A percentile compares a stretch with the other conserved stretches of the same genome.
phyloP scores from a whole-genome alignment of 257 asterid genomes.

The Coffea canephora region DNA sequence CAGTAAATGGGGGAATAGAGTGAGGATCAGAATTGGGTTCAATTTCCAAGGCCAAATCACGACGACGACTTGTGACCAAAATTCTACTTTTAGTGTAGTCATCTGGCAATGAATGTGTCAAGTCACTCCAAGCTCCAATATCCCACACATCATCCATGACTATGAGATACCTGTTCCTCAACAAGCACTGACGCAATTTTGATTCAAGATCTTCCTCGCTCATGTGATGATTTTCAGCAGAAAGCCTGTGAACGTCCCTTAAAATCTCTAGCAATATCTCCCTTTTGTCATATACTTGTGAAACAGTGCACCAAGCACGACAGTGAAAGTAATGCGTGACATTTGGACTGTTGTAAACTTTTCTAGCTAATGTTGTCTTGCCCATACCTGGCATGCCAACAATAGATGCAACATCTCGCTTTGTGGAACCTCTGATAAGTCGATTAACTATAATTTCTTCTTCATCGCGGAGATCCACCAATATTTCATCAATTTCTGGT shows the following conservation, averaged over 20 bases:
- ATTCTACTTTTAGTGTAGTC: background rate
- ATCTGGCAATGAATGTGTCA: slow-evolving; percentile 1
- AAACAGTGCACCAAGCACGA: slow-evolving; percentile 7
- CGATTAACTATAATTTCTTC: background rate
- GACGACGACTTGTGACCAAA: background rate
- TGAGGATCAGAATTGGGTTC: background rate
- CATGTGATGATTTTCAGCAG: background rate
- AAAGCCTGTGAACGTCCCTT: background rate
- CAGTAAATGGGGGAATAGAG: background rate
- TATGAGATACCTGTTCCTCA: slow-evolving; percentile 9
- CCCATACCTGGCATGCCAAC: slow-evolving; percentile 17
- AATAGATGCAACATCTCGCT: slow-evolving; percentile 1
- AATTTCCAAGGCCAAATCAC: background rate
- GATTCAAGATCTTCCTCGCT: background rate
- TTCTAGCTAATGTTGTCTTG: slow-evolving; percentile 12
- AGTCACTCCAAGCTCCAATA: slow-evolving; percentile 1
- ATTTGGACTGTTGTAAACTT: background rate
- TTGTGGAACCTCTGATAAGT: slow-evolving; percentile 3
- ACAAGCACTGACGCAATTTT: slow-evolving; percentile 2
- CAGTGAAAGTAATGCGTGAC: background rate
- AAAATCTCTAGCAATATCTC: slow-evolving; percentile 3
- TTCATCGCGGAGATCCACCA: background rate
- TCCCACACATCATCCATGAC: slow-evolving; percentile 17
- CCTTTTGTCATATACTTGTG: background rate
- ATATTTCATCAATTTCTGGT: background rate